Conservation (phyloP, 371 early-diverging fungal genomes). For the Mucor plumbeus region DNA sequence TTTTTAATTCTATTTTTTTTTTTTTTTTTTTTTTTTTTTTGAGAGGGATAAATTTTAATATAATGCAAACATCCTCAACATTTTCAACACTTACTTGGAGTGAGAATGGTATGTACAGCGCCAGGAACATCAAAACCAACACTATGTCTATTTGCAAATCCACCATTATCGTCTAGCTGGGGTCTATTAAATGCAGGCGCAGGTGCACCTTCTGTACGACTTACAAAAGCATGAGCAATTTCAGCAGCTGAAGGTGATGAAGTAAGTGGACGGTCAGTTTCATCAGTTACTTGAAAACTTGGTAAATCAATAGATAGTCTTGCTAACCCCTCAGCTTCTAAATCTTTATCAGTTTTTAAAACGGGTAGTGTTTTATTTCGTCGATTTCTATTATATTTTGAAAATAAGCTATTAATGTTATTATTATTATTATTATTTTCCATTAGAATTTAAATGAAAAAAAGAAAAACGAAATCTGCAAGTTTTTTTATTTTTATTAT, state of each 20-base stretch:
- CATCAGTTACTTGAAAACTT: conserved; percentile 19
- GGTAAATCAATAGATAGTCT: conserved; percentile 21
- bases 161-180: background rate
- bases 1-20: conserved; percentile 14
- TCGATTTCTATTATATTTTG: conserved; percentile 8
- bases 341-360: conserved; percentile 33
- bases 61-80: too few relatives aligned
- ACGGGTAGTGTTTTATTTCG: conserved; percentile 28
- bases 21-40: too few relatives aligned
- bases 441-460: background rate
- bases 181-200: background rate
- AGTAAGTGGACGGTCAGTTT: conserved; percentile 12
- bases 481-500: background rate
- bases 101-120: conserved; percentile 38
- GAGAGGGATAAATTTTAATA: too few relatives aligned
- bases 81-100: conserved; percentile 28
- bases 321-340: conserved; percentile 29
- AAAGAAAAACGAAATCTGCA: background rate
- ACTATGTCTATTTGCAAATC: conserved; percentile 22
- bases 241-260: background rate
- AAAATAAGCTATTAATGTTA: background rate
- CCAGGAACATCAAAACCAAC: conserved; percentile 43
- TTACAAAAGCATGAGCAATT: conserved; percentile 7
- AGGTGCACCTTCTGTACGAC: background rate
- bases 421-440: background rate